Evolutionary conservation across 805 yeast genomes (phyloP).

Genomic region (Candida berthetii): DNA sequence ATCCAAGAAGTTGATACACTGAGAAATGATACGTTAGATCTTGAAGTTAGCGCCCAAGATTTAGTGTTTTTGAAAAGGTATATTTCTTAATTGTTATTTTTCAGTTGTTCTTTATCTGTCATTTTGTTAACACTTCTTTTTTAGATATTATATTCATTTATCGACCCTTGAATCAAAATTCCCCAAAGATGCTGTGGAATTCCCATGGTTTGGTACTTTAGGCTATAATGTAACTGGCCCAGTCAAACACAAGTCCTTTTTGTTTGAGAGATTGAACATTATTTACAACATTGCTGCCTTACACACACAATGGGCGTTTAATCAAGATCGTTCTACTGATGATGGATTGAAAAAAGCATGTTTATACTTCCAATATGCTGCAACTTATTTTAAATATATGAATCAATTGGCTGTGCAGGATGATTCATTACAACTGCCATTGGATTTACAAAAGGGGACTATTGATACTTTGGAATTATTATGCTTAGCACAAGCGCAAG

Average conservation of each 20-base stretch:
- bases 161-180: conserved; percentile 45
- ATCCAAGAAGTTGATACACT: conserved; percentile 34
- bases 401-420: conserved; percentile 12
- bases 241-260: conserved; percentile 37
- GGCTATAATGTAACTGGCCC: conserved; percentile 49
- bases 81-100: background rate
- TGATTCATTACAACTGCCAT: conserved; percentile 20
- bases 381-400: conserved; percentile 53
- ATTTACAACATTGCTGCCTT: conserved; percentile 65
- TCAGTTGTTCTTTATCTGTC: too few species aligned
- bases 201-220: conserved; percentile 71
- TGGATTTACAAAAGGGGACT: conserved; percentile 47
- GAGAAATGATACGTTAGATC: conserved; percentile 33
- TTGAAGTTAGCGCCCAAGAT: conserved; percentile 30
- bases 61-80: conserved; percentile 24
- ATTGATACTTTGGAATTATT: conserved; percentile 43
- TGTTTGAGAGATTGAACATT: conserved; percentile 56
- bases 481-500: conserved; percentile 84
- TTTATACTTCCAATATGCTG: conserved; percentile 59
- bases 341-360: conserved; percentile 61
- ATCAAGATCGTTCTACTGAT: conserved; percentile 33
- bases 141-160: conserved; percentile 41
- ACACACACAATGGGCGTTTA: conserved; percentile 50
- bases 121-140: too few species aligned
- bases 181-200: conserved; percentile 52